Evolutionary conservation across 768 basidiomycete genomes (phyloP).

Genomic region (Lactarius sp.): DNA sequence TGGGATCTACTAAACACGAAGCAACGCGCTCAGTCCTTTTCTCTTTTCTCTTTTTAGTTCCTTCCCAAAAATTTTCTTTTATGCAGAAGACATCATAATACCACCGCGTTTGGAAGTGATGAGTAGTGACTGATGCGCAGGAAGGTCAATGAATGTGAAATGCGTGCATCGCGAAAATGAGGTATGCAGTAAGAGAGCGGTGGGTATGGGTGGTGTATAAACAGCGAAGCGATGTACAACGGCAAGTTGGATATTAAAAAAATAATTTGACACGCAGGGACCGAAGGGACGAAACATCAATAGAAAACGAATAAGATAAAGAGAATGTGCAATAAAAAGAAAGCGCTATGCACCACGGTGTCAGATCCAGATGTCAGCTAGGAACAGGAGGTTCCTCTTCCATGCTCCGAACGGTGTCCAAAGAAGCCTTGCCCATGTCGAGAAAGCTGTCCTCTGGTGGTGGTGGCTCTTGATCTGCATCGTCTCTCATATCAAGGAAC

Average conservation of each 20-base stretch:
- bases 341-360: background rate
- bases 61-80: slow-evolving; percentile 1
- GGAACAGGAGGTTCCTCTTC: slow-evolving; percentile 30
- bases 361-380: slow-evolving; percentile 4
- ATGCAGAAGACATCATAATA: slow-evolving; percentile 20
- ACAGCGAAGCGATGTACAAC: slow-evolving; percentile 10
- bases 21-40: background rate
- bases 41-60: background rate
- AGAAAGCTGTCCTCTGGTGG: slow-evolving; percentile 38
- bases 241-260: slow-evolving; percentile 7
- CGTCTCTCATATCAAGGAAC: slow-evolving; percentile 61
- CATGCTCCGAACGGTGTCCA: slow-evolving; percentile 36
- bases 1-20: slow-evolving; percentile 15
- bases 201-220: slow-evolving; percentile 9
- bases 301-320: slow-evolving; percentile 24
- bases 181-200: slow-evolving; percentile 12
- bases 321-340: background rate
- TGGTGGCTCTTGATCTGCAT: slow-evolving; percentile 24
- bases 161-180: background rate
- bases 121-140: background rate
- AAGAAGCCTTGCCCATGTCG: slow-evolving; percentile 39
- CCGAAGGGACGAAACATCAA: background rate
- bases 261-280: background rate
- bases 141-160: slow-evolving; percentile 1
- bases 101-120: slow-evolving; percentile 4